Base-by-base conservation (phyloP, 306 rosid species). In the Sicyos baderoa region DNA sequence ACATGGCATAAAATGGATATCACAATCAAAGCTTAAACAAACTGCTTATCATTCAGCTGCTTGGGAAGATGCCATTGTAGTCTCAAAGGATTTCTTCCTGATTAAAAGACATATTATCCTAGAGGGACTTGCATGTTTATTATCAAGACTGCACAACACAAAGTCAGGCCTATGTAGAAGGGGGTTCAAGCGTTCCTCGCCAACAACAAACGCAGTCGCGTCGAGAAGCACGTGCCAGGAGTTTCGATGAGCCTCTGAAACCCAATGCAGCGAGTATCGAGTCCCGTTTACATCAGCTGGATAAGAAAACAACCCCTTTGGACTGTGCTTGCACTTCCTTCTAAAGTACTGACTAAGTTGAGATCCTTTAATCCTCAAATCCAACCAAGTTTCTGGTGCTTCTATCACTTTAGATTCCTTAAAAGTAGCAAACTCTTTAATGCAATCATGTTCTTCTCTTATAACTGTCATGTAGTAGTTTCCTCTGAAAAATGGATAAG, bases 161-260 rank as follows among this genome's bases (percentile, higher is more conserved):
- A 88, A 89, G 64, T 91, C 96, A 2, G 97, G 97, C 79, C 88
- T 81, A 64, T 88, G 94, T 49, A 81, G 96, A 10, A 83, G 83
- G 16, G 89, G 96, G 63, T 87, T 87, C n/a, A 85, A 74, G 74
- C 59, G 71, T 51, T 88, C 95, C 72, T 74, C 79, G 21, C 96
- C 96, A 22, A 91, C 83, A 21, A 84, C 89, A 42, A 81, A 79
- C 4, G 81, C 85, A 45, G 94, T 78, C 4, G 97, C 96, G 82
- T 91, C 97, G 37, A 91, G 96, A 54, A 91, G 87, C 72, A 87
- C 97, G 66, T 91, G 96, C 97, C 97, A 88, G 5, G 79, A 77
- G 81, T 87, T 91, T 76, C 96, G 62, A 25, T 91, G 97, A 76
- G 96, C 97, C 84, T 91, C 96, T 0, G 96, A 88, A 63, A 91